Evolutionary conservation across 2,329 filamentous ascomycete genomes (phyloP), one percentile per base, ranked within the genome.

Genomic region (Botrytis fragariae): DNA sequence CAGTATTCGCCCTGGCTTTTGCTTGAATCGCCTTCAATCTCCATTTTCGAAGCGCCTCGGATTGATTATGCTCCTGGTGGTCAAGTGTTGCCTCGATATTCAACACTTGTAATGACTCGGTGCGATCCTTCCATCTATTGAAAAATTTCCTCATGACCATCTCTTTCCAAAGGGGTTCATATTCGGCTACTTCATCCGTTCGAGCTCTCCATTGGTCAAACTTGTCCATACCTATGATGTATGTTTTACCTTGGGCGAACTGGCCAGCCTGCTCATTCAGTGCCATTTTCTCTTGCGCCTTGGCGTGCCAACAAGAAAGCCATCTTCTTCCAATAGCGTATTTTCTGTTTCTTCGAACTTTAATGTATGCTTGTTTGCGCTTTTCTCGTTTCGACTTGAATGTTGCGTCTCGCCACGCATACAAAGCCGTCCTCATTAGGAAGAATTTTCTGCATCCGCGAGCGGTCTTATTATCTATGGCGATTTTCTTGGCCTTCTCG

Each of bases 141-240:
- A 80, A 77, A 29, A 76, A 73, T 69, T 78, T 80, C 69, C 73
- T 77, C 44, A 78, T 69, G 12, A 78, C 65, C 29, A 73, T 74
- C 48, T 78, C 76, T 45, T 73, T 74, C 64, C 70, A 78, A 4
- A 78, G 65, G 42, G 73, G 71, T 57, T 81, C 77, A 54, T 81
- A 60, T 72, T 79, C 78, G 32, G 72, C 72, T 20, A 81, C 20
- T 48, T 81, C 77, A 63, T 78, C 77, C 7, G 76, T 71, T 63
- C 75, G 75, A 42, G 74, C 77, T 59, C 78, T 77, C 80, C 80
- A 82, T 63, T 77, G 76, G 69, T 81, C 77, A 67, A 81, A 81
- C 35, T 77, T 74, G 35, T 79, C 71, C 76, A 79, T 79, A 37
- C 77, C 79, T 68, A 76, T 69, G 44, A 79, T 76, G 12, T 79